A percentile compares a stretch with the other conserved stretches of the same genome.
These are phyloP conservation scores for Hypomyces rosellus DNA, from an alignment of 2,329 filamentous ascomycete species.

Conservation along the genomic window DNA sequence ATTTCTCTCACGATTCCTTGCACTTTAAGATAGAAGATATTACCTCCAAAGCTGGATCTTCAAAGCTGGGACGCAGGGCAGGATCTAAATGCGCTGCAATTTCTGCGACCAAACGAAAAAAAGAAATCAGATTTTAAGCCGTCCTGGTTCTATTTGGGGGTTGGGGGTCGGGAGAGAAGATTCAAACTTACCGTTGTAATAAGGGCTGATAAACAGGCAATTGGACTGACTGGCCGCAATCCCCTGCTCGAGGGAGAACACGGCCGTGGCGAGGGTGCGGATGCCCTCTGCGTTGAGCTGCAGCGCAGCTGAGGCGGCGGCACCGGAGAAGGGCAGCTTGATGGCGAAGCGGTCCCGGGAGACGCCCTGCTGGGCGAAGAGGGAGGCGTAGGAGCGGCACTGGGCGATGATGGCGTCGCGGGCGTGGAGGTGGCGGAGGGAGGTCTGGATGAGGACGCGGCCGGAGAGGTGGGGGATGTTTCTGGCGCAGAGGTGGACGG, in stretches of 20 bases:
- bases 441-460: slow-evolving; percentile 18
- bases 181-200: slow-evolving; percentile 18
- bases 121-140: background rate
- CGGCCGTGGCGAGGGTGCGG: slow-evolving; percentile 17
- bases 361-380: slow-evolving; percentile 15
- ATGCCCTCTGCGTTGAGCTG: slow-evolving; percentile 18
- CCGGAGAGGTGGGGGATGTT: slow-evolving; percentile 17
- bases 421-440: slow-evolving; percentile 14
- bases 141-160: background rate
- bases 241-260: slow-evolving; percentile 18
- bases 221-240: slow-evolving; percentile 19
- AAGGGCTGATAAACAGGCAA: slow-evolving; percentile 19
- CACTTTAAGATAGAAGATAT: background rate
- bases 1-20: too few relatives aligned
- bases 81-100: slow-evolving; percentile 16
- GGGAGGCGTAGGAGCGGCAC: slow-evolving; percentile 13
- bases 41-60: slow-evolving; percentile 16
- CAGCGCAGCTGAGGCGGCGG: slow-evolving; percentile 13
- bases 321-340: slow-evolving; percentile 18
- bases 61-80: slow-evolving; percentile 5
- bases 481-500: slow-evolving; percentile 15
- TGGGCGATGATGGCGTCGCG: slow-evolving; percentile 15
- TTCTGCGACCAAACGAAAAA: slow-evolving; percentile 9
- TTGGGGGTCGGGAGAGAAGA: too few relatives aligned
- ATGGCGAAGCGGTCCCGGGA: slow-evolving; percentile 16